Evolutionary conservation across 192 early-diverging fungal genomes (phyloP), one percentile per base, ranked within the genome.

Genomic region (Backusella sp.): DNA sequence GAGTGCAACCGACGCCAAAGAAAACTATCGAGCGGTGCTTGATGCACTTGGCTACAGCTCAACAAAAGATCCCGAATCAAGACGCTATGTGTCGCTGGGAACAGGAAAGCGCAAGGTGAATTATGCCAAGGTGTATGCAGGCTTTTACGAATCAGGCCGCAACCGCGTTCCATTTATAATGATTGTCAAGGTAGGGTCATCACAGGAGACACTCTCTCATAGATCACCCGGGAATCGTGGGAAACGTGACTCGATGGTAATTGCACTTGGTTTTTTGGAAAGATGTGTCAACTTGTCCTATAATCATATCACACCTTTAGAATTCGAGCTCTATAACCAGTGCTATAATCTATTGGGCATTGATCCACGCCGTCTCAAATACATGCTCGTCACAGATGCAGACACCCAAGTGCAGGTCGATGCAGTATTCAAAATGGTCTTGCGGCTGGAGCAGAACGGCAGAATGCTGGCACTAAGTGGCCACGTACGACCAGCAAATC

Each of bases 211-310:
- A 9, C 21, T 71, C 11, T 42, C 28, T 19, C 11, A 23, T 30
- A 70, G 76, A 72, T 86, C 84, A 71, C 87, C 89, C 28, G 91
- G 91, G 1, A 92, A 92, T 72, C 89, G 95, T 66, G 95, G 95
- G 49, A 96, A 96, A 83, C 91, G 94, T 36, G 95, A 97, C 79
- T 95, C 94, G 4, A 94, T 96, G 82, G 86, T 96, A 53, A 79
- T 97, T 42, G 86, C 94, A 32, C 91, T 97, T 87, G 90, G 90
- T 68, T 97, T 97, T 78, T 76, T 97, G 76, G 88, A 92, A 83
- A 91, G 91, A 62, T 90, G 88, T 66, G 89, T 90, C 83, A 72
- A 83, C 53, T 32, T 83, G 30, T 85, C 86, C 46, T 80, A 87
- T 73, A 89, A 90, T 71, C 82, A 85, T 65, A 89, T 92, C 77